Evolutionary conservation across 768 basidiomycete species (phyloP), one percentile per base, ranked within the genome.

Genomic region (Sporobolomyces pararoseus): DNA sequence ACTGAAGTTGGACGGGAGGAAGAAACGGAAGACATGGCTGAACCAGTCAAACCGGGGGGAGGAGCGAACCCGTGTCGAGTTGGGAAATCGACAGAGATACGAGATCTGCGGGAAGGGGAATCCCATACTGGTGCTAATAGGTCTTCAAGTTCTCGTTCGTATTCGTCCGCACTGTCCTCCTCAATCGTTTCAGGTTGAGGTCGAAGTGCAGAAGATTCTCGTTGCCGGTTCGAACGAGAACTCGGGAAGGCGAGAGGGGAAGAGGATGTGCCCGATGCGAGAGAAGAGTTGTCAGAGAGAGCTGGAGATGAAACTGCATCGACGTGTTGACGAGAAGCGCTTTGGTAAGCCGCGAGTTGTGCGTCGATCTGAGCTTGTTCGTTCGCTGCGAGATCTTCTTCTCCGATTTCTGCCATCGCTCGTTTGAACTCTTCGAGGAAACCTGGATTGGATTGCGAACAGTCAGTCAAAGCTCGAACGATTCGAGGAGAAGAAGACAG

Each of bases 381-480:
- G 57, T 60, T 55, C 23, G 39, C 63, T 14, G 50, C 60, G 25
- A 63, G 46, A 32, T 71, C 59, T n/a, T 63, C 60, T 4, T 39
- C 46, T 14, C 64, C 70, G 21, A 71, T 55, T 27, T 62, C 60
- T 7, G 47, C 53, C 70, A 71, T 71, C 16, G 64, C 64, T 23
- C 31, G 25, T 47, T 66, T 62, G 60, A 66, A 57, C n/a, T 55
- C 64, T 21, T 66, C 64, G 47, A 66, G 46, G 32, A 71, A 71
- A 7, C 70, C 70, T 71, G 35, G n/a, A n/a, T n/a, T n/a, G 3
- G 2, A 19, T 3, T n/a, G 42, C 25, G n/a, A n/a, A n/a, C n/a
- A n/a, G n/a, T n/a, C n/a, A n/a, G n/a, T n/a, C n/a, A n/a, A n/a
- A n/a, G n/a, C n/a, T n/a, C n/a, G n/a, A n/a, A 23, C n/a, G 29